A percentile compares a stretch with the other conserved stretches of the same genome.
These are phyloP conservation scores for Exophiala mesophila DNA, from an alignment of 2,329 filamentous ascomycete species.

Conservation along the genomic window DNA sequence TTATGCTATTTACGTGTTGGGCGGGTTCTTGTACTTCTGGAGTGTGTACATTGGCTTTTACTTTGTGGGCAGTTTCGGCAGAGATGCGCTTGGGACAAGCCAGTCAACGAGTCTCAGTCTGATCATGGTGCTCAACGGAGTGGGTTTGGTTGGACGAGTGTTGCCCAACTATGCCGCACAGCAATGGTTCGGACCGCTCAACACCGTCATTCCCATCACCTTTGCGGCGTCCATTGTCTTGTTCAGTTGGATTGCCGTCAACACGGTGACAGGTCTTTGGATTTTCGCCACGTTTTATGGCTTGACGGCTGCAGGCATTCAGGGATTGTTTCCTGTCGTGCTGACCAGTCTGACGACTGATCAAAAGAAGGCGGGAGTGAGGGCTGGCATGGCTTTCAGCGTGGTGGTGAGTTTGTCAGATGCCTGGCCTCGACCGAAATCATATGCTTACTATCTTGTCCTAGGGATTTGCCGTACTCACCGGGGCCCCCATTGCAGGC, in stretches of 20 bases:
- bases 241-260: constrained; percentile 57
- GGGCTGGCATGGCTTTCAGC: constrained; percentile 54
- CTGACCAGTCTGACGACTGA: constrained; percentile 52
- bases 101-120: constrained; percentile 52
- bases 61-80: constrained; percentile 41
- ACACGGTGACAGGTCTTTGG: constrained; percentile 49
- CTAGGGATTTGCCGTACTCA: constrained; percentile 47
- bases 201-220: constrained; percentile 52
- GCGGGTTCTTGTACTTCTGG: constrained; percentile 46
- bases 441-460: not conserved
- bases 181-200: constrained; percentile 53
- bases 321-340: constrained; percentile 61
- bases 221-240: constrained; percentile 38
- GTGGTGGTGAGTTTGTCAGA: constrained; percentile 35
- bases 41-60: constrained; percentile 53
- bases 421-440: not conserved
- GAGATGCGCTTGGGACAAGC: constrained; percentile 36
- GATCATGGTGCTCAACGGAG: constrained; percentile 60
- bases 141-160: constrained; percentile 55
- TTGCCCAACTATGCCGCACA: constrained; percentile 58
- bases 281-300: constrained; percentile 61
- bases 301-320: constrained; percentile 58
- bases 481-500: constrained; percentile 52
- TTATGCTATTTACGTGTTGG: constrained; percentile 42
- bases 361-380: constrained; percentile 48